Evolutionary conservation across 805 yeast genomes (phyloP), one percentile per base, ranked within the genome.

Genomic region (Isabelozyma rhagii): DNA sequence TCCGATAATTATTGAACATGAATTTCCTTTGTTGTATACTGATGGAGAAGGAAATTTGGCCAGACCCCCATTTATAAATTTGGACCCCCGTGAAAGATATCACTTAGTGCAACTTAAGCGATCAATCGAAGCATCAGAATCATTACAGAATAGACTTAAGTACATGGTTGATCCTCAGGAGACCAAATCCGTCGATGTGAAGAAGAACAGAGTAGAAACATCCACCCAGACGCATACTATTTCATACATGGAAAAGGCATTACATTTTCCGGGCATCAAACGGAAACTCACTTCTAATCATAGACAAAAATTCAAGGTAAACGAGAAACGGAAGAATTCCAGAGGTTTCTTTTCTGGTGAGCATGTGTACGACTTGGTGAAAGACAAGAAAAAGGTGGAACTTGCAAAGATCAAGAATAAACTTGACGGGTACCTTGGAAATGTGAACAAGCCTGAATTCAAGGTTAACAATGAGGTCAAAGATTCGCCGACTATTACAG

Each of bases 21-120:
- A 67, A 34, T 64, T 62, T 52, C 69, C 72, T 2, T 68, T 72
- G 4, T 49, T 64, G 25, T 72, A 73, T 51, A 55, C 60, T 10
- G 77, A 74, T 49, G 64, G 59, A 6, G 61, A 66, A 1, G 78
- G 78, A 9, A 66, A 70, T 42, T 53, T 70, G 45, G 72, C 68
- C 3, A 60, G 79, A 43, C 79, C 79, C 0, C 77, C 78, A 5
- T 71, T 74, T 53, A 74, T 74, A 40, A 72, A 71, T 43, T 61
- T 73, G 43, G 78, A 72, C 49, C 79, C 78, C 1, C 51, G 69
- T 36, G 79, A 74, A 52, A 58, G 79, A 27, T 70, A 74, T 51
- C 72, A 71, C 11, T 60, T 74, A 48, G 55, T 74, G 29, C 77
- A 72, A 53, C 54, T 73, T 44, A 74, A 74, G 48, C 61, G 63